Base-by-base conservation (phyloP, 441 rosid genomes). In the Macaranga tanarius region DNA sequence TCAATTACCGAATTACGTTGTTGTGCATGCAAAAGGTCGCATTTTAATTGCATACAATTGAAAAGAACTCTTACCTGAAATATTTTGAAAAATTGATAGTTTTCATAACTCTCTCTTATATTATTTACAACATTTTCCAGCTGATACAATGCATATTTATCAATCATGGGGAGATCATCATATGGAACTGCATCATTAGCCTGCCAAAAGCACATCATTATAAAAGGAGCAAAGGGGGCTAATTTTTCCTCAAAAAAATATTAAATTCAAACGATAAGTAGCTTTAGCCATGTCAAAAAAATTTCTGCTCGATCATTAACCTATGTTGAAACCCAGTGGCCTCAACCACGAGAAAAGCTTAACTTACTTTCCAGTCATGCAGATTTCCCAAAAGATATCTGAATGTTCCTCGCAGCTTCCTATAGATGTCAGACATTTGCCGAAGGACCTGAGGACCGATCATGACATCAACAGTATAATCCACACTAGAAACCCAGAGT, bases 401-500 rank as follows among this genome's bases (percentile, higher is more conserved):
- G 78, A 92, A 84, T 23, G 99, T 93, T 82, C 98, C 98, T 86
- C 96, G 87, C 75, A 95, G 81, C 83, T 95, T 93, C 84, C 99
- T 86, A 74, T 95, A 93, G 68, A 91, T 88, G 74, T 95, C 99
- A 83, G 99, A 90, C 85, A 89, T 90, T 87, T 95, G 99, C 28
- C 91, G 91, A 70, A 95, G 89, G 76, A 91, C 74, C 83, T 91
- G 98, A 51, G 96, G 87, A 75, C 99, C 97, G 62, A 95, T 82
- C 83, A 93, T 77, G 57, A 90, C 95, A 87, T 95, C 99, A 38
- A 90, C 90, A 1, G 92, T 84, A 80, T 92, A 95, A 85, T 95
- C 98, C 74, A 95, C 99, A 84, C 99, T 95, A 67, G 97, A 92
- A 81, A 95, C 99, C 99, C 99, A 95, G 56, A 95, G 97, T 62